Evolutionary conservation across 257 asterid genomes (phyloP), one percentile per base, ranked within the genome.

Genomic region (Penstemon davidsonii): DNA sequence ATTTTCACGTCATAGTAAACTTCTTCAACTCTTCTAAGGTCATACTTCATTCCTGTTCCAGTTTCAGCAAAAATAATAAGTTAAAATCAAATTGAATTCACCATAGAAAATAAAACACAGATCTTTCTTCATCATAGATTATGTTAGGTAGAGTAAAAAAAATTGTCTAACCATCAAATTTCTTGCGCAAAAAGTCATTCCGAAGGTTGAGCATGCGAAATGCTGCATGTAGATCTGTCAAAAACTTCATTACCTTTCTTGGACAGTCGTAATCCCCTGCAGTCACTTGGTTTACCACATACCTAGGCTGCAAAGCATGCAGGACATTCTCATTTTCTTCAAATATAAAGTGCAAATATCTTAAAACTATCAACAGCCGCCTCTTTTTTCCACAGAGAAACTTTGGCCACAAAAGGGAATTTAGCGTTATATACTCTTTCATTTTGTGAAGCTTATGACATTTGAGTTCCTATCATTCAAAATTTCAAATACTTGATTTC

Each of bases 141-240:
- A 63, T 7, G 45, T 59, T 8, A 36, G 41, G 12, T 25, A 58
- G 7, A 39, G 33, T 42, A n/a, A 43, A 49, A n/a, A 45, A 38
- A 7, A 45, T 54, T 15, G 54, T 49, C 86, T 72, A 81, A 91
- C 99, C 96, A 58, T 94, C 99, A 76, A 94, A 94, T 74, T 94
- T 94, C 73, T 91, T 94, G 75, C 97, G 97, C 74, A 94, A 75
- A 73, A 94, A 88, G 82, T 94, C 99, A 62, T 94, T 94, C 40
- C 99, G 83, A 63, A 94, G 96, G 85, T 94, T 94, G 69, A 94
- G 99, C 96, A 94, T 88, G 69, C 99, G 96, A 64, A 94, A 94
- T 61, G 99, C 87, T 15, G 91, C 92, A 43, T 94, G 96, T 33
- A 94, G 82, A 77, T 94, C 99, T 15, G 96, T 94, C 79, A 94